Base-by-base conservation (phyloP, 2,329 filamentous ascomycete species). In the Thelonectria rubi region DNA sequence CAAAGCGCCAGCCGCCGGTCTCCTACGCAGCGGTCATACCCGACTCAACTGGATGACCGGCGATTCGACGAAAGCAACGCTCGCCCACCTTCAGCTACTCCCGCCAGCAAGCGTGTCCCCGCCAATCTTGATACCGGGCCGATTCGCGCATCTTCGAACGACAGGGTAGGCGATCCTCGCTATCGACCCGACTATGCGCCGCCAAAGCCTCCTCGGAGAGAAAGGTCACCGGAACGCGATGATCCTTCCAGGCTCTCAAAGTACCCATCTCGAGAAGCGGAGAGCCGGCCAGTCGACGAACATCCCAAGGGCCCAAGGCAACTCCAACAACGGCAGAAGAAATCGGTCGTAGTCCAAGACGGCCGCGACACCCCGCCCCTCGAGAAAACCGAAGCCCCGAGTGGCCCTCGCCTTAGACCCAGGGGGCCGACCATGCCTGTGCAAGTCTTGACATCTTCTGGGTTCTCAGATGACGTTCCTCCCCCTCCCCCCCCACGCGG, bases 281-380 rank as follows among this genome's bases (percentile, higher is more conserved):
- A 71, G 20, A 78, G 72, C 17, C 76, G 76, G 34, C 80, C 78
- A 3, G 77, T 76, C 24, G 79, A 81, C 18, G 80, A 81, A 10
- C 69, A 75, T 32, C 62, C 73, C 11, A 77, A 72, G 56, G 69
- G 68, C 3, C 65, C 72, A 18, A 64, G 73, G 57, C 49, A 73
- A 57, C 53, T 73, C 39, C 67, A 69, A 8, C 67, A 69, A 37
- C 74, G 72, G n/a, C 72, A 74, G 7, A 73, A 74, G 30, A 76
- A 75, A 56, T 77, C 78, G 2, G 62, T 76, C 11, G 64, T 77
- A 3, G 62, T 75, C 11, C 78, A 80, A 54, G 77, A 79, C 3
- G 76, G 75, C 39, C 71, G 68, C 7, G 68, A 62, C 32, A 58
- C 69, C 21, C 65, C 66, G n/a, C 63, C 67, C 42, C 34, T 67